Base-by-base conservation (phyloP, 345 rosid genomes). In the Murraya paniculata region DNA sequence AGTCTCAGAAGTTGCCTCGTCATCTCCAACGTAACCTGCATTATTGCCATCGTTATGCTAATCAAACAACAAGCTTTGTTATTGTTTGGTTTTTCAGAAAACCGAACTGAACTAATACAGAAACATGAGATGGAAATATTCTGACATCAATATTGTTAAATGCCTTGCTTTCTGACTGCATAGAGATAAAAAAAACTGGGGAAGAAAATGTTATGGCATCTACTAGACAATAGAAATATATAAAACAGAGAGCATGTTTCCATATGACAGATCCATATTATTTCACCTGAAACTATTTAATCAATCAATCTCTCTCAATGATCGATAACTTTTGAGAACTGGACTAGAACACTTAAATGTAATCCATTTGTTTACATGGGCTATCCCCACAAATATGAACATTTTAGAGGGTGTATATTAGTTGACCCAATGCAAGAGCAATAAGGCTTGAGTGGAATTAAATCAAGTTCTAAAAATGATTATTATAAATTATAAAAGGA, bases 1-100 rank as follows among this genome's bases (percentile, higher is more conserved):
- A 55, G 97, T 89, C 78, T 94, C 99, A 31, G 93, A 90, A 71
- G 97, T 96, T 77, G 99, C 98, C 85, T 86, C 90, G 75, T 92
- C 93, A 72, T 96, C 88, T 76, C 90, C 91, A 24, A 88, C 91
- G 85, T 96, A 96, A 81, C 97, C 99, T 92, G 90, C 77, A 81
- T 45, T 59, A 64, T 80, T 68, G 67, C 65, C 76, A 74, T 61
- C 27, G 19, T 65, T n/a, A 6, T 25, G 33, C 65, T 41, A 62
- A 53, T 48, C 59, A 64, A 70, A 41, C 61, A 66, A 80, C 16
- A 73, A 60, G 61, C 56, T 4, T 71, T 69, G 22, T 9, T 21
- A 22, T 31, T 41, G 78, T 64, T 75, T 45, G 31, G 13, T 33
- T 33, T 33, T 55, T 33, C 19, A n/a, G 10, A 58, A 41, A 57